Conservation (phyloP, 2,329 filamentous ascomycete genomes). For the Penicillium occitanis region DNA sequence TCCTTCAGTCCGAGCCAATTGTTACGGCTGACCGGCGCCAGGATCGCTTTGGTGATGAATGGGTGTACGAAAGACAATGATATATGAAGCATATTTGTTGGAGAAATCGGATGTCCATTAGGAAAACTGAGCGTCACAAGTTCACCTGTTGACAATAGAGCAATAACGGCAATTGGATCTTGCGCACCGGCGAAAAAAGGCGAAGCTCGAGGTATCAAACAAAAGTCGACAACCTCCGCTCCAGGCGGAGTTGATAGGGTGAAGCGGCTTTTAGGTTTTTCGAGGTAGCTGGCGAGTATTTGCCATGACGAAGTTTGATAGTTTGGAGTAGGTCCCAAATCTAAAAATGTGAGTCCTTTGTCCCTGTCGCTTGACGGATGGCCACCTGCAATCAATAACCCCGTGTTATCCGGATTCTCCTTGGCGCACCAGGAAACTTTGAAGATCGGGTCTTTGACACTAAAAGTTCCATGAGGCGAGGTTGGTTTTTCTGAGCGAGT, state of each 20-base stretch:
- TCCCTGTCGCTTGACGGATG: constrained; percentile 64
- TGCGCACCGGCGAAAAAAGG: constrained; percentile 86
- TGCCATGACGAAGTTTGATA: constrained; percentile 94
- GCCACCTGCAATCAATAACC: constrained; percentile 81
- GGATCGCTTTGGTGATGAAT: constrained; percentile 71
- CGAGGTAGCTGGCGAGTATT: constrained; percentile 72
- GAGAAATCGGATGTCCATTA: constrained; percentile 83
- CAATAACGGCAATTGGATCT: constrained; percentile 83
- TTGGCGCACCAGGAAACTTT: constrained; percentile 92
- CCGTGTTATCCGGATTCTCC: constrained; percentile 89
- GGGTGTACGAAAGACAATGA: constrained; percentile 88
- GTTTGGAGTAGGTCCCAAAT: constrained; percentile 82
- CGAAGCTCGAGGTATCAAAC: constrained; percentile 75
- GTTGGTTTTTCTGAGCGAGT: constrained; percentile 44
- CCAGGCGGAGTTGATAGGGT: constrained; percentile 74
- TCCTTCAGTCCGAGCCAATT: constrained; percentile 92
- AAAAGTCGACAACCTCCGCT: constrained; percentile 75
- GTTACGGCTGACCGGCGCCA: constrained; percentile 73
- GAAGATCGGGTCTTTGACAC: constrained; percentile 70
- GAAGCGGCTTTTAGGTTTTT: constrained; percentile 68
- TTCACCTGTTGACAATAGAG: constrained; percentile 80
- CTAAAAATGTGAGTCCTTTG: constrained; percentile 83
- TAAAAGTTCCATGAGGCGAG: constrained; percentile 52
- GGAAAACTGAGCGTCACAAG: constrained; percentile 88
- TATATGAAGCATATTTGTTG: constrained; percentile 88